Evolutionary conservation across 306 rosid species (phyloP).

Genomic region (Lagenaria siceraria): DNA sequence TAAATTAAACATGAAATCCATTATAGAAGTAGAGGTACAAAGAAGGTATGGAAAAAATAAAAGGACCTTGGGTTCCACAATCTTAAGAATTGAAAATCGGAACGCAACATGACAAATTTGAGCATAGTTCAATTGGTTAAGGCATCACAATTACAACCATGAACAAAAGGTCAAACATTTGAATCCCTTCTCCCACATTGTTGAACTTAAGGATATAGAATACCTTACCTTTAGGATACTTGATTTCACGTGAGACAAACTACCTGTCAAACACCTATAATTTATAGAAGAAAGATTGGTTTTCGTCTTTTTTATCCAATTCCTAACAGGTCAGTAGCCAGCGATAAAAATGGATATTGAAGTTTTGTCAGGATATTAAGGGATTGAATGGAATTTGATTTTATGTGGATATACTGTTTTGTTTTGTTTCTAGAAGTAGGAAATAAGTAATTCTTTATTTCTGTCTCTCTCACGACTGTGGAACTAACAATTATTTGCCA

Average conservation of each 20-base stretch:
- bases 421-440: background rate
- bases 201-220: background rate
- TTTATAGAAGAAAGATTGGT: background rate
- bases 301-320: background rate
- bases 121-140: background rate
- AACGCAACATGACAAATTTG: background rate
- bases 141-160: background rate
- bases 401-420: background rate
- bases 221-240: background rate
- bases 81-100: background rate
- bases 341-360: background rate
- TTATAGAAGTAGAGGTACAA: background rate
- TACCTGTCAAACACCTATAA: background rate
- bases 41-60: background rate
- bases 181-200: background rate
- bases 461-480: background rate
- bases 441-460: background rate
- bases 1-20: background rate
- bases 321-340: background rate
- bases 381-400: background rate
- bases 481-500: background rate
- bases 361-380: background rate
- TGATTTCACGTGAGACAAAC: background rate
- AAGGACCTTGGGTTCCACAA: background rate
- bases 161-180: background rate